Conservation (phyloP, 225 moss, liverwort and hornwort genomes). For the Sphagnum contortum region DNA sequence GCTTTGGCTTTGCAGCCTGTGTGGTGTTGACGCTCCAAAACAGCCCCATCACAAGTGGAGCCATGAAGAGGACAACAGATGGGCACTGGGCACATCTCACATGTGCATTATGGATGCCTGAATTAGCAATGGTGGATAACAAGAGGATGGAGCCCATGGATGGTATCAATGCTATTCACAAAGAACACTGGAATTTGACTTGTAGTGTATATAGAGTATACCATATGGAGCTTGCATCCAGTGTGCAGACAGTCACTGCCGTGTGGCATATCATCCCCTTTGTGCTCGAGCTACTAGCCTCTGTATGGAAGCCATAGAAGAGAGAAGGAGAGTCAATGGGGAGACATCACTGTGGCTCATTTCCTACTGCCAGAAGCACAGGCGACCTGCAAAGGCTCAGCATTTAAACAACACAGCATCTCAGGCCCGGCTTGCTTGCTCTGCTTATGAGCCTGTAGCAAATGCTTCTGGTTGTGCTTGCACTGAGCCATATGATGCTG, state of each 20-base stretch:
- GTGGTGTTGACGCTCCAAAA: slow-evolving; percentile 40
- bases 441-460: slow-evolving; percentile 16
- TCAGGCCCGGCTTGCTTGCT: slow-evolving; percentile 8
- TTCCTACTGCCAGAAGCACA: slow-evolving; percentile 45
- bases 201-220: slow-evolving; percentile 40
- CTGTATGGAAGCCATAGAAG: slow-evolving; percentile 22
- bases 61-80: slow-evolving; percentile 51
- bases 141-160: slow-evolving; percentile 50
- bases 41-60: slow-evolving; percentile 37
- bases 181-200: slow-evolving; percentile 50
- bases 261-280: slow-evolving; percentile 51
- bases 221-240: slow-evolving; percentile 53
- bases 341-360: slow-evolving; percentile 26
- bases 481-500: slow-evolving; percentile 35
- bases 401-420: neutral
- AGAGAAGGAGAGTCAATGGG: slow-evolving; percentile 1
- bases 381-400: slow-evolving; percentile 11
- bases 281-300: slow-evolving; percentile 43
- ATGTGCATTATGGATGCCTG: slow-evolving; percentile 28
- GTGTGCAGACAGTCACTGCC: slow-evolving; percentile 16
- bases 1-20: slow-evolving; percentile 53
- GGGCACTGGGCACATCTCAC: slow-evolving; percentile 52
- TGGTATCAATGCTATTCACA: slow-evolving; percentile 40
- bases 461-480: slow-evolving; percentile 51
- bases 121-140: slow-evolving; percentile 38